Evolutionary conservation across 208 protist species (phyloP).

Genomic region (Leishmania aethiopica): DNA sequence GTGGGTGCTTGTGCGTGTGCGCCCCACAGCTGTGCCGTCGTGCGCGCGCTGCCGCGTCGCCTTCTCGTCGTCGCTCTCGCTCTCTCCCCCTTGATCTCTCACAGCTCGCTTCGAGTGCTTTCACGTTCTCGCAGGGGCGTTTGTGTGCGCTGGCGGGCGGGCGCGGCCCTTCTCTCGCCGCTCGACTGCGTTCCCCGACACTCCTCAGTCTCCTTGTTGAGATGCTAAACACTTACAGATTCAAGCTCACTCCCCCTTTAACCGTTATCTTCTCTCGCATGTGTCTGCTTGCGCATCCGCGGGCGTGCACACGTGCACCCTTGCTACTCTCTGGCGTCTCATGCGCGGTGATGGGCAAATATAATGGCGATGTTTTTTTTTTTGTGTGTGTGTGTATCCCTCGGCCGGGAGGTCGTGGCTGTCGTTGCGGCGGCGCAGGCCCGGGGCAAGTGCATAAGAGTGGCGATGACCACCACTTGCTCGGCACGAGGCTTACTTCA

Average conservation of each 20-base stretch:
- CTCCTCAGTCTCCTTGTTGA: too few relatives aligned
- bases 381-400: background rate
- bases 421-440: background rate
- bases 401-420: background rate
- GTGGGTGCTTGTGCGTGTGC: constrained; percentile 2
- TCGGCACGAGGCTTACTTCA: background rate
- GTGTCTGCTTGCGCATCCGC: background rate
- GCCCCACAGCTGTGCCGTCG: background rate
- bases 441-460: background rate
- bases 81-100: background rate
- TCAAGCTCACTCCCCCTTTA: background rate
- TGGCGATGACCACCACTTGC: background rate
- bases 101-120: background rate
- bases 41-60: background rate
- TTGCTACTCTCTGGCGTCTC: background rate
- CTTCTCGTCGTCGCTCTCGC: background rate
- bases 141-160: background rate
- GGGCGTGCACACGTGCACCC: background rate
- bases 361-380: background rate
- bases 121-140: background rate
- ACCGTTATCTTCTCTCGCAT: background rate
- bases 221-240: background rate
- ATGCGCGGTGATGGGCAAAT: background rate
- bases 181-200: background rate
- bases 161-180: background rate